These are phyloP conservation scores for Calonectria crousiana DNA, from an alignment of 2,329 filamentous ascomycete species.

Conservation along the genomic window DNA sequence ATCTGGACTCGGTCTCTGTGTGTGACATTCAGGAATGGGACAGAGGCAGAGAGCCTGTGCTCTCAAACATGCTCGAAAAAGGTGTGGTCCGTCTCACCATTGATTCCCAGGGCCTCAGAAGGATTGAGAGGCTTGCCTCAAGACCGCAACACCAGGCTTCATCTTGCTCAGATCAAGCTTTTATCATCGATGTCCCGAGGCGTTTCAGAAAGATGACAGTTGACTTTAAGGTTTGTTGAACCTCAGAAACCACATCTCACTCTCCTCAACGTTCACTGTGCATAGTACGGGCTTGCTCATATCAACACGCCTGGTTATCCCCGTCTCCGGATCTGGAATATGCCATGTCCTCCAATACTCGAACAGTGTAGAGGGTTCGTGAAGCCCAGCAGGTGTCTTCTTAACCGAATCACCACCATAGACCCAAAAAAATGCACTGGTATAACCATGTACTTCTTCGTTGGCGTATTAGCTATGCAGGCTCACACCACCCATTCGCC, in stretches of 20 bases:
- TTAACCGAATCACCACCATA: neutral
- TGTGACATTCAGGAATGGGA: neutral
- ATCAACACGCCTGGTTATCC: neutral
- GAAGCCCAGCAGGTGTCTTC: too few species aligned
- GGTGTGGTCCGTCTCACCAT: neutral
- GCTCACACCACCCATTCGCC: neutral
- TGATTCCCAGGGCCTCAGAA: neutral
- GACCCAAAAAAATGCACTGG: neutral
- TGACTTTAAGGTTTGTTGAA: slow-evolving; percentile 1
- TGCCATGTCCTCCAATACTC: neutral
- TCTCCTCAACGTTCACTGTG: neutral
- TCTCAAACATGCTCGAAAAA: neutral
- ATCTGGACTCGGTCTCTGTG: neutral
- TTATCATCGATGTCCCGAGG: neutral
- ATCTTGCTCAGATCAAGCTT: neutral
- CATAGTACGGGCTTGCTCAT: neutral
- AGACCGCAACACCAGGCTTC: neutral
- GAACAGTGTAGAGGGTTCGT: neutral
- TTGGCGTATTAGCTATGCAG: neutral
- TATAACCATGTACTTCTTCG: neutral
- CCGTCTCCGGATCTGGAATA: neutral
- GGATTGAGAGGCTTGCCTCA: neutral
- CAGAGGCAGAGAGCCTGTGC: neutral
- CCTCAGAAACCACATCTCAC: neutral
- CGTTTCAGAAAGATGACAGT: neutral